phyloP scores from a whole-genome alignment of 2,329 filamentous ascomycete genomes.

The Stachybotrys echinatus region DNA sequence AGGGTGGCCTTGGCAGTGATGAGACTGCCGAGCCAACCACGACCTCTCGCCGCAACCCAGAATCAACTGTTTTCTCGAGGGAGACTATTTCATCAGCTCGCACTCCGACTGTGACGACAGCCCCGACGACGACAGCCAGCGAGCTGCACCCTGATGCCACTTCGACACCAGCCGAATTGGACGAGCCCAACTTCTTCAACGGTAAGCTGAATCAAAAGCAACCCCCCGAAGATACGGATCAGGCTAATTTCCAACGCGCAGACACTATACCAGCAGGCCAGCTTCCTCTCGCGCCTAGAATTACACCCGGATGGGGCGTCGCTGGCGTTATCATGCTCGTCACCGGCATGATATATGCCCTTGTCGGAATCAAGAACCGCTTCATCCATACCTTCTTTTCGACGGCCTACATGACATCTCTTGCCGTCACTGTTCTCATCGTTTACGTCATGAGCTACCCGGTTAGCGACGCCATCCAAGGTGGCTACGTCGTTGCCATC shows the following conservation, averaged over 20 bases:
- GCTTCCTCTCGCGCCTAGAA: constrained; percentile 65
- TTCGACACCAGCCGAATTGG: constrained; percentile 12
- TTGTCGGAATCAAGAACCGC: constrained; percentile 79
- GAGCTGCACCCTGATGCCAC: constrained; percentile 11
- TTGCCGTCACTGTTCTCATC: constrained; percentile 77
- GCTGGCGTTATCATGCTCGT: constrained; percentile 71
- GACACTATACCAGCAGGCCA: constrained; percentile 42
- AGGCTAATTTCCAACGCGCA: constrained; percentile 12
- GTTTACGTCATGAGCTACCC: constrained; percentile 83
- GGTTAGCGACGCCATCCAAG: constrained; percentile 70
- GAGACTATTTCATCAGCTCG: neutral
- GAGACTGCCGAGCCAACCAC: constrained; percentile 9
- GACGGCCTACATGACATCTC: constrained; percentile 63
- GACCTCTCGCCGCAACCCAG: constrained; percentile 8
- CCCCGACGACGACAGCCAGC: constrained; percentile 6
- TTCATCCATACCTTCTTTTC: constrained; percentile 79
- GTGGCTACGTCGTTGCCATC: constrained; percentile 77
- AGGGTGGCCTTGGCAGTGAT: constrained; percentile 1
- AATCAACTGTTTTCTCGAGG: constrained; percentile 1
- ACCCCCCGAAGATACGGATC: neutral
- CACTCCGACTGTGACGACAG: constrained; percentile 7
- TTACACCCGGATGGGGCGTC: constrained; percentile 79
- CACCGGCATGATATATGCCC: constrained; percentile 62
- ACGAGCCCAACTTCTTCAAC: constrained; percentile 26
- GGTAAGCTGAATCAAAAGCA: constrained; percentile 16